These are phyloP conservation scores for Sistotremastrum niveocremeum DNA, from an alignment of 768 basidiomycete genomes.

Conservation along the genomic window DNA sequence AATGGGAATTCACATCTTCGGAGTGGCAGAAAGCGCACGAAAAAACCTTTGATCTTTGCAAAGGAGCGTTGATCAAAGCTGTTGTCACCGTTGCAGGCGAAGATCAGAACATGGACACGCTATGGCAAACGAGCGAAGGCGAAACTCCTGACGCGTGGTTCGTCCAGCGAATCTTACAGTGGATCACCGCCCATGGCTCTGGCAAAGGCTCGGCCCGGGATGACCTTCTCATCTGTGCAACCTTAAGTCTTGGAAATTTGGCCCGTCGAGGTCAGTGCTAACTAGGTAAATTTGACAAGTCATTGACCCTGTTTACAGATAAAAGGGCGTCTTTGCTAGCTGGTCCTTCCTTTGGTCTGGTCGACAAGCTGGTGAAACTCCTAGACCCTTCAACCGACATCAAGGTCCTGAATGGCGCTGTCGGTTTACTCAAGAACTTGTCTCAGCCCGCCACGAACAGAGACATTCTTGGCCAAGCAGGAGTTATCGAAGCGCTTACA, in stretches of 20 bases:
- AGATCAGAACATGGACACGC: slow-evolving; percentile 58
- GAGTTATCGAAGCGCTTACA: slow-evolving; percentile 47
- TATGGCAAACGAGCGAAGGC: slow-evolving; percentile 57
- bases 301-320: slow-evolving; percentile 26
- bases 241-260: slow-evolving; percentile 71
- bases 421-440: slow-evolving; percentile 80
- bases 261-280: slow-evolving; percentile 49
- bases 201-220: slow-evolving; percentile 32
- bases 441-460: slow-evolving; percentile 42
- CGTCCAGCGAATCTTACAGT: slow-evolving; percentile 57
- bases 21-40: slow-evolving; percentile 43
- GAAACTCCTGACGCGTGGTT: slow-evolving; percentile 54
- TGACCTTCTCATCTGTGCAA: slow-evolving; percentile 75
- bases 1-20: slow-evolving; percentile 38
- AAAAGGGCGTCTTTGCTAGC: slow-evolving; percentile 43
- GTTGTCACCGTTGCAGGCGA: slow-evolving; percentile 80
- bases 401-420: slow-evolving; percentile 79
- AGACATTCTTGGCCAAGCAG: slow-evolving; percentile 41
- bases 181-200: slow-evolving; percentile 46
- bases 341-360: slow-evolving; percentile 38
- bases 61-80: slow-evolving; percentile 73
- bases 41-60: slow-evolving; percentile 68
- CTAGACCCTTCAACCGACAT: slow-evolving; percentile 47
- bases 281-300: background rate
- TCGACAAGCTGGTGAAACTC: slow-evolving; percentile 48